Conservation (phyloP, 2,329 filamentous ascomycete species). For the Pseudogymnoascus sp. region DNA sequence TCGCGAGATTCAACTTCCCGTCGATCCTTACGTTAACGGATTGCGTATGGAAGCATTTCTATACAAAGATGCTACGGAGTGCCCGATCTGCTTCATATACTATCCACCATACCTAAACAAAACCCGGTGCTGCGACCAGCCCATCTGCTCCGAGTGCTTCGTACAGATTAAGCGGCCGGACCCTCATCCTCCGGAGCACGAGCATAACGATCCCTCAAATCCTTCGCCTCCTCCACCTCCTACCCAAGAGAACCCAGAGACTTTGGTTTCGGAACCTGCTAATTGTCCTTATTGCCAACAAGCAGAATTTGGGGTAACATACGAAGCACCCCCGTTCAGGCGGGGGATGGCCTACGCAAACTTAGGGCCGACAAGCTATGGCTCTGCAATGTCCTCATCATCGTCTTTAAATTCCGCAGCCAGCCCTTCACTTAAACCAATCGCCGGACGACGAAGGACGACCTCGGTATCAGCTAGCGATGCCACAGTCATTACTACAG, state of each 20-base stretch:
- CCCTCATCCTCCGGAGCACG: conserved; percentile 76
- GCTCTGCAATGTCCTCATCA: conserved; percentile 76
- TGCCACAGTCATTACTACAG: conserved; percentile 82
- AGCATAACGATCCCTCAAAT: conserved; percentile 25
- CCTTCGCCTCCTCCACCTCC: conserved; percentile 35
- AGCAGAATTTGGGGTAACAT: conserved; percentile 93
- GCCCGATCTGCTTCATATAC: conserved; percentile 92
- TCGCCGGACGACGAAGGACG: conserved; percentile 43
- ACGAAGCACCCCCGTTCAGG: conserved; percentile 80
- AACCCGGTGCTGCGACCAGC: conserved; percentile 89
- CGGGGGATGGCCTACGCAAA: conserved; percentile 67
- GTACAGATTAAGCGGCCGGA: conserved; percentile 96
- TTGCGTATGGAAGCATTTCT: conserved; percentile 85
- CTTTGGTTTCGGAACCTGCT: conserved; percentile 83
- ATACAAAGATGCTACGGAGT: conserved; percentile 85
- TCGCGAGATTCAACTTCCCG: conserved; percentile 69
- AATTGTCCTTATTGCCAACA: conserved; percentile 93
- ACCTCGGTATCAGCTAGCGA: conserved; percentile 73
- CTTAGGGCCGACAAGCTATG: conserved; percentile 39
- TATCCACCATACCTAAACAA: conserved; percentile 93
- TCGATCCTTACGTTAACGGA: conserved; percentile 87
- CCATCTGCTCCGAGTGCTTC: conserved; percentile 97
- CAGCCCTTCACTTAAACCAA: conserved; percentile 17
- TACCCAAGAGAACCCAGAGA: conserved; percentile 37
- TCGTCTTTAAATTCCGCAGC: conserved; percentile 60